Base-by-base conservation (phyloP, 129 eudicot species). In the carrot (Daucus carota) region DNA sequence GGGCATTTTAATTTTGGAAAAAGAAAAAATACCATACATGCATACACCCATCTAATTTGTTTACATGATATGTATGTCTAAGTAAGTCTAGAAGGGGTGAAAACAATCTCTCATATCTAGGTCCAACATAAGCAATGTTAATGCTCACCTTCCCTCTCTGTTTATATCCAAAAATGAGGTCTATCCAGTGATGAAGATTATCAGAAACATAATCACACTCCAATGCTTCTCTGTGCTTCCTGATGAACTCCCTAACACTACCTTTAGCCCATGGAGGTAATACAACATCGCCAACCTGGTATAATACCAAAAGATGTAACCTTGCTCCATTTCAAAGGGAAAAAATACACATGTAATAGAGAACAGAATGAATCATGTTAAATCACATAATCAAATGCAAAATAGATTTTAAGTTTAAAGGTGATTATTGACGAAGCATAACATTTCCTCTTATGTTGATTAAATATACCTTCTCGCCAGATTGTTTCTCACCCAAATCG, bases 241-340 rank as follows among this genome's bases (percentile, higher is more conserved):
- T 87, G 78, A 94, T 89, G 81, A 94, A 94, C 88, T 94, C 99
- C 81, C 93, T 87, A 29, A 82, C 84, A 83, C 99, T 87, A 82
- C 97, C 97, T 86, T 91, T 91, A 33, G 99, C 97, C 99, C 99
- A 94, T 70, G 97, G 89, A 78, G 99, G 99, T 80, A 94, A 85
- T 77, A 84, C 79, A 72, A 94, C 99, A 85, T 86, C 90, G 71
- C 96, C 93, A 75, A 94, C 92, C 97, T 94, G 81, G 22, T 78
- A 81, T 79, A 31, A n/a, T 62, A 68, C 67, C 29, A 75, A 43
- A 69, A 24, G 42, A 72, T 63, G 76, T 75, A 73, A 75, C 36
- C 46, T 20, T 43, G 38, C n/a, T 71, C 5, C 52, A 26, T 26
- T 72, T 43, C 10, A 8, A 26, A 8, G 26, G 46, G 73, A 20